Conservation (phyloP, 2,329 filamentous ascomycete species). For the Colletotrichum tropicale region DNA sequence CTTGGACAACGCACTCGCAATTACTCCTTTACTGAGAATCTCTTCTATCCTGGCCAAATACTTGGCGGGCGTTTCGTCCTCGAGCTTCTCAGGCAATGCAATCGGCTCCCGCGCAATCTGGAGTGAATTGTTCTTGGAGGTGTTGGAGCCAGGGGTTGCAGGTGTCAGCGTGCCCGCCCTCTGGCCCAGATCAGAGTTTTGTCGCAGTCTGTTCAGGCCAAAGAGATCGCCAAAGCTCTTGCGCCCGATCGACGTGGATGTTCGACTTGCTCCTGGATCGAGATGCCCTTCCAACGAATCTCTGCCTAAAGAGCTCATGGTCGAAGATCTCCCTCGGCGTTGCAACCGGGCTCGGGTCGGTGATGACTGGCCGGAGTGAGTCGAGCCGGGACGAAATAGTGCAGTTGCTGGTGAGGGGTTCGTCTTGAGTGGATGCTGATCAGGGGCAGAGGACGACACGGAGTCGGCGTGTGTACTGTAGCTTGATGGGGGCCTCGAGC, state of each 20-base stretch:
- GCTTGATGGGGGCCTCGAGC: conserved; percentile 19
- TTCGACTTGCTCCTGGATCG: conserved; percentile 70
- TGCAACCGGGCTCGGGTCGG: conserved; percentile 64
- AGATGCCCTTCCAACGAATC: conserved; percentile 74
- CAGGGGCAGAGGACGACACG: conserved; percentile 34
- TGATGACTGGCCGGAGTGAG: conserved; percentile 69
- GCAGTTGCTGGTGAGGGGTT: conserved; percentile 52
- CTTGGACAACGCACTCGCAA: conserved; percentile 86
- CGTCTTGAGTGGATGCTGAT: conserved; percentile 31
- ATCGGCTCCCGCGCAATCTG: conserved; percentile 75
- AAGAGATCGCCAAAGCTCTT: conserved; percentile 94
- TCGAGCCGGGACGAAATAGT: conserved; percentile 52
- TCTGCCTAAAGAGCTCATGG: conserved; percentile 81
- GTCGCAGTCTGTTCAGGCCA: conserved; percentile 76
- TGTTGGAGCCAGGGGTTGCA: conserved; percentile 70
- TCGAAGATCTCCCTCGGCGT: conserved; percentile 82
- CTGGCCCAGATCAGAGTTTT: conserved; percentile 76
- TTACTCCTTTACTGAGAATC: conserved; percentile 77
- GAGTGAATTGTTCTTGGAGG: conserved; percentile 84
- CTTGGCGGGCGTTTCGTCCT: conserved; percentile 88
- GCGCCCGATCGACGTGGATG: conserved; percentile 86
- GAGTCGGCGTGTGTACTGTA: conserved; percentile 16
- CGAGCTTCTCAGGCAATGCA: conserved; percentile 77
- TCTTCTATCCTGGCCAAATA: conserved; percentile 87
- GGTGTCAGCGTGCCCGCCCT: conserved; percentile 73